phyloP scores from a whole-genome alignment of 2,329 filamentous ascomycete species.

The Ceratocystis papillata region DNA sequence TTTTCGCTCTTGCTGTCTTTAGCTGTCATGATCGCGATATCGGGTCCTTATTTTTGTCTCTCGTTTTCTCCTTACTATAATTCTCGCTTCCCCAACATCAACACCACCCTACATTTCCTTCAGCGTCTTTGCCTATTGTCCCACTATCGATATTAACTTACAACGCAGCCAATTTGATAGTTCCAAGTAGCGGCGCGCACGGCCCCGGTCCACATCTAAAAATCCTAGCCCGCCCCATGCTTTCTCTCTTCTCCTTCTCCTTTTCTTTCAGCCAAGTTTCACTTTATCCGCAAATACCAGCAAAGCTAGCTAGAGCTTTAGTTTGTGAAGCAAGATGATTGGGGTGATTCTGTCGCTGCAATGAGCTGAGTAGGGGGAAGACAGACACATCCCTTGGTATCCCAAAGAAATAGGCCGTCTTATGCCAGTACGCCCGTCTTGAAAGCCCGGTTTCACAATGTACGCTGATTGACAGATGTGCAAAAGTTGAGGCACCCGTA shows the following conservation, averaged over 20 bases:
- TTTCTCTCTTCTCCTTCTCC: not conserved
- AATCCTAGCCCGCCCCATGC: not conserved
- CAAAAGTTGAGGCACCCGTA: not conserved
- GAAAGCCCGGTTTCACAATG: not conserved
- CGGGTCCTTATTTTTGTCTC: not conserved
- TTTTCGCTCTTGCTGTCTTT: not conserved
- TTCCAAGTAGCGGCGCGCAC: conserved; percentile 9
- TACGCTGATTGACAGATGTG: not conserved
- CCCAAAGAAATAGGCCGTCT: not conserved
- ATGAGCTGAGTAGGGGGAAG: not conserved
- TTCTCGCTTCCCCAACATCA: not conserved
- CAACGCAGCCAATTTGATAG: conserved; percentile 1
- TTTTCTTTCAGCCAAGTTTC: conserved; percentile 8
- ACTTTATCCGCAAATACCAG: not conserved
- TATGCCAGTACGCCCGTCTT: not conserved
- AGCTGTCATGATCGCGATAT: not conserved
- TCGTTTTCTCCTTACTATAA: not conserved
- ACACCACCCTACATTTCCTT: not conserved
- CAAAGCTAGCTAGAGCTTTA: not conserved
- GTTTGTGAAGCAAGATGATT: not conserved
- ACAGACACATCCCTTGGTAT: not conserved
- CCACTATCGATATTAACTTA: not conserved
- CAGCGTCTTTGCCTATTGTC: not conserved
- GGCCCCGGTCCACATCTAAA: not conserved
- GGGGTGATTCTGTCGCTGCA: not conserved